These are phyloP conservation scores for Phytophthora meadii DNA, from an alignment of 352 stramenopile genomes.

Conservation along the genomic window DNA sequence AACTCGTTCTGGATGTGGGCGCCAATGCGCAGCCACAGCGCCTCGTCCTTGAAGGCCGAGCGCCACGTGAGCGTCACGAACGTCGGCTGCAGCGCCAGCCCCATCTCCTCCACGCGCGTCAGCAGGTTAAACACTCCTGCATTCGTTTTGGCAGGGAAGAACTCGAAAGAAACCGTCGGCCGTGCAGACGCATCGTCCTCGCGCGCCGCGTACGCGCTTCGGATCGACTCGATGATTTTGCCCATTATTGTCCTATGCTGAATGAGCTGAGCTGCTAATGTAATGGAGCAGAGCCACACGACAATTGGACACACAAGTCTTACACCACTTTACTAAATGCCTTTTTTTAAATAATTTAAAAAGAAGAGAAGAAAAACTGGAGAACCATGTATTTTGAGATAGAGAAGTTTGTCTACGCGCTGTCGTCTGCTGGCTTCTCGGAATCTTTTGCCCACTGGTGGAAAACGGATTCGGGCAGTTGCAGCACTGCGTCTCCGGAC, in stretches of 20 bases:
- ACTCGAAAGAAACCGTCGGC: slow-evolving; percentile 87
- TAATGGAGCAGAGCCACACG: background rate
- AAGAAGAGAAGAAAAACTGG: too few species aligned
- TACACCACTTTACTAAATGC: too few species aligned
- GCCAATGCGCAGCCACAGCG: slow-evolving; percentile 90
- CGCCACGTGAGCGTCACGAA: slow-evolving; percentile 92
- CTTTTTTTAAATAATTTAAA: too few species aligned
- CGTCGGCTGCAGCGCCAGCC: slow-evolving; percentile 81
- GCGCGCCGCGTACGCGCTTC: slow-evolving; percentile 52
- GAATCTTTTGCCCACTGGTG: slow-evolving; percentile 58
- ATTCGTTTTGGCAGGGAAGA: slow-evolving; percentile 89
- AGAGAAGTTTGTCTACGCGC: too few species aligned
- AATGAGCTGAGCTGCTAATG: slow-evolving; percentile 2
- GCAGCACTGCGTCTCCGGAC: slow-evolving; percentile 74
- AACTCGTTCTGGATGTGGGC: slow-evolving; percentile 90
- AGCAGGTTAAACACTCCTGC: slow-evolving; percentile 87
- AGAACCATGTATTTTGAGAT: too few species aligned
- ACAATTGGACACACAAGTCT: too few species aligned
- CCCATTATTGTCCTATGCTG: slow-evolving; percentile 45
- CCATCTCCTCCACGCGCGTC: slow-evolving; percentile 88
- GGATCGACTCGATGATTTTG: slow-evolving; percentile 86
- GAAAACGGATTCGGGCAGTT: slow-evolving; percentile 74
- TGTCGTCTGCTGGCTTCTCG: slow-evolving; percentile 14
- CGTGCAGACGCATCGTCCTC: slow-evolving; percentile 40
- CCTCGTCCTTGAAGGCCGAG: slow-evolving; percentile 90